These are phyloP conservation scores for Flaveria floridana DNA, from an alignment of 140 eudicot species.

Conservation along the genomic window DNA sequence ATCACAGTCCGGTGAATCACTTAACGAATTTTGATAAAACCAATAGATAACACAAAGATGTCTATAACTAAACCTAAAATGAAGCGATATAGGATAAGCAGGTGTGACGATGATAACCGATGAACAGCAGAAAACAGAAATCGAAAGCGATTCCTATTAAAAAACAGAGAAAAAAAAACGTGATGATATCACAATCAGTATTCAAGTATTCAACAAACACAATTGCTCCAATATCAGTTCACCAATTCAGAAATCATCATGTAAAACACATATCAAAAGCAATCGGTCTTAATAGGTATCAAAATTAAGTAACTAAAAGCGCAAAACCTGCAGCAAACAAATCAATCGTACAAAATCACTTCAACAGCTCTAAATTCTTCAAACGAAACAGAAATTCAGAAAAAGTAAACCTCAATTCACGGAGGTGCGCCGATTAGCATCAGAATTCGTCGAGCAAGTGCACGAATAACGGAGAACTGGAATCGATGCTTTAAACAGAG, in stretches of 20 bases:
- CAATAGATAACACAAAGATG: background rate
- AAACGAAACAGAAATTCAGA: background rate
- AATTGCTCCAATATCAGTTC: background rate
- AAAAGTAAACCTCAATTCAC: slow-evolving; percentile 24
- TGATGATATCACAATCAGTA: background rate
- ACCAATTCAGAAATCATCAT: background rate
- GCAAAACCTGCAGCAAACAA: background rate
- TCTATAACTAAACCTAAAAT: background rate
- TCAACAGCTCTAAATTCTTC: background rate
- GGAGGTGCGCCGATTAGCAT: slow-evolving; percentile 13
- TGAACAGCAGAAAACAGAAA: background rate
- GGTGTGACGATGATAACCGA: background rate
- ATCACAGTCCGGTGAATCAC: background rate
- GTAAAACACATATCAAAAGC: slow-evolving; percentile 7
- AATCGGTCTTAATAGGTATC: no score
- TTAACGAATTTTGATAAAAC: background rate
- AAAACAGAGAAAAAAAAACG: background rate
- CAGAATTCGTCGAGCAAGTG: slow-evolving; percentile 17
- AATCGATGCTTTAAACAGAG: slow-evolving; percentile 23
- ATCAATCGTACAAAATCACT: slow-evolving; percentile 17
- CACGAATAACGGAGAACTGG: slow-evolving; percentile 22
- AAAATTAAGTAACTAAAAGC: no score
- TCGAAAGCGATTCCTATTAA: background rate
- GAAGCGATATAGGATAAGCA: background rate
- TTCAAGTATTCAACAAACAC: background rate